A percentile compares a stretch with the other conserved stretches of the same genome.
These are phyloP conservation scores for Echinosophora koreensis DNA, from an alignment of 306 rosid genomes.

Conservation along the genomic window DNA sequence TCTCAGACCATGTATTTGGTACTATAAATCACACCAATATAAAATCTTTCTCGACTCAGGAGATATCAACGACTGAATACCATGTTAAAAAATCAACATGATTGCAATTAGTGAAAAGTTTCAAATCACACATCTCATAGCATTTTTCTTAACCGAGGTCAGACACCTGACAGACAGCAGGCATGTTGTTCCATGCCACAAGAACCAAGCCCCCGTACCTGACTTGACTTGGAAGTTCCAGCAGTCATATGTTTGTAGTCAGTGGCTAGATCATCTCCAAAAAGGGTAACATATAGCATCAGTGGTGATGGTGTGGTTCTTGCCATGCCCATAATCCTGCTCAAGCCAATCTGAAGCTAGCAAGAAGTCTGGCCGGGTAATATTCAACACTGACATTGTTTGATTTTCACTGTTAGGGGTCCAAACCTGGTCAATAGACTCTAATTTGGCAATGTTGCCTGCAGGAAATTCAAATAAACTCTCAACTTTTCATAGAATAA, in stretches of 20 bases:
- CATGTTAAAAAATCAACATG: slow-evolving; percentile 45
- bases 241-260: slow-evolving; percentile 56
- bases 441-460: slow-evolving; percentile 71
- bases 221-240: slow-evolving; percentile 58
- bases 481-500: background rate
- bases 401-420: slow-evolving; percentile 58
- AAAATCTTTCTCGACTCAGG: slow-evolving; percentile 37
- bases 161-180: slow-evolving; percentile 64
- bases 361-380: slow-evolving; percentile 67
- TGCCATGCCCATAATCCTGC: slow-evolving; percentile 52
- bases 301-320: slow-evolving; percentile 46
- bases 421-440: slow-evolving; percentile 61
- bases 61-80: slow-evolving; percentile 37
- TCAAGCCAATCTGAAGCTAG: slow-evolving; percentile 76
- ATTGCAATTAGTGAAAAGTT: slow-evolving; percentile 44
- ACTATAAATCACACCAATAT: slow-evolving; percentile 51
- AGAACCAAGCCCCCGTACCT: slow-evolving; percentile 62
- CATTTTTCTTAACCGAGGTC: slow-evolving; percentile 59
- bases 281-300: slow-evolving; percentile 55
- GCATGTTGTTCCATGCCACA: slow-evolving; percentile 72
- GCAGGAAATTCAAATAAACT: slow-evolving; percentile 44
- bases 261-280: slow-evolving; percentile 60
- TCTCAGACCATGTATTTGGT: slow-evolving; percentile 38
- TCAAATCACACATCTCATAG: slow-evolving; percentile 51
- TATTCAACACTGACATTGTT: slow-evolving; percentile 36